phyloP scores from a whole-genome alignment of 202 grass and related monocot genomes.

The Digitaria exilis region DNA sequence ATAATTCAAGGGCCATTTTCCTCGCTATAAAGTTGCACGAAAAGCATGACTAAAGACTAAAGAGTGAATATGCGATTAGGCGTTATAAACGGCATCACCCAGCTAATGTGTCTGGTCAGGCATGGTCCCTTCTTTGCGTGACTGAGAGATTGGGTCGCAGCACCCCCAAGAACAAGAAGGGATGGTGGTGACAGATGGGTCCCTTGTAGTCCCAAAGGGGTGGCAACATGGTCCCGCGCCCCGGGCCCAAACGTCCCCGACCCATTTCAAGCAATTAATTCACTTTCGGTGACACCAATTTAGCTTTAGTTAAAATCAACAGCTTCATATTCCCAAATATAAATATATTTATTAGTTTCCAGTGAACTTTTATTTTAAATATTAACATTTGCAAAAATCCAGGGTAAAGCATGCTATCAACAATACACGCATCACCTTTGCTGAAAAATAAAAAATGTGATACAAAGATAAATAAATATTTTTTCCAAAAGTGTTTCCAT shows the following conservation, averaged over 20 bases:
- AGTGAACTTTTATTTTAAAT: not conserved
- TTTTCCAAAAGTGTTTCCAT: too few relatives aligned
- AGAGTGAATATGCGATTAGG: constrained; percentile 9
- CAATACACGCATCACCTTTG: too few relatives aligned
- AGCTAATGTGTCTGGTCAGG: not conserved
- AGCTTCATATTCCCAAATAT: not conserved
- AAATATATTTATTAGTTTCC: not conserved
- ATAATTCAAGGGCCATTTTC: not conserved
- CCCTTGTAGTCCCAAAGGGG: constrained; percentile 54
- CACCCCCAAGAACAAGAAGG: not conserved
- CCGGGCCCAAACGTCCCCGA: constrained; percentile 36
- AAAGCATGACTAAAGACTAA: constrained; percentile 28
- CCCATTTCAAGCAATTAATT: constrained; percentile 27
- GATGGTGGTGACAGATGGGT: constrained; percentile 58
- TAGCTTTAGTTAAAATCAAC: too few relatives aligned
- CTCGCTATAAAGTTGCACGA: constrained; percentile 16
- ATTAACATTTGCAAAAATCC: not conserved
- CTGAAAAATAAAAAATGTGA: not conserved
- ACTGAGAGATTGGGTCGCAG: constrained; percentile 2
- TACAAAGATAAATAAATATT: too few relatives aligned
- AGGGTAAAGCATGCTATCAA: not conserved
- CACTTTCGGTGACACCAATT: not conserved
- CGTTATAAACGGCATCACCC: constrained; percentile 31
- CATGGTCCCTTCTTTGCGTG: constrained; percentile 31
- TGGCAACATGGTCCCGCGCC: constrained; percentile 31